These are phyloP conservation scores for Talaromyces sp. DNA, from an alignment of 2,329 filamentous ascomycete genomes.

Conservation along the genomic window DNA sequence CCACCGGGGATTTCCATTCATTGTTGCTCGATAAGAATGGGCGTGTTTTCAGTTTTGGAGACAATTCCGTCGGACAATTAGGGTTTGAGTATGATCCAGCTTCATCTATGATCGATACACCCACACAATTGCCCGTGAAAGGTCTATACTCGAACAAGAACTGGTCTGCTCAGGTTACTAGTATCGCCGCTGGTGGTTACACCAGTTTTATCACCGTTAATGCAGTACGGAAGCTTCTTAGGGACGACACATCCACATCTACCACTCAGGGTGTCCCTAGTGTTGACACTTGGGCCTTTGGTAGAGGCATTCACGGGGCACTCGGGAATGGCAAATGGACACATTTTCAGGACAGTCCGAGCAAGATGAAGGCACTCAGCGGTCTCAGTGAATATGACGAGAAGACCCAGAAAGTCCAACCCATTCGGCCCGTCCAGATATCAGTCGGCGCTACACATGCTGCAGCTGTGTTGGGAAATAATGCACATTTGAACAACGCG, in stretches of 20 bases:
- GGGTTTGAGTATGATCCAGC: constrained; percentile 71
- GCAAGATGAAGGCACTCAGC: constrained; percentile 79
- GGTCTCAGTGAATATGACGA: constrained; percentile 88
- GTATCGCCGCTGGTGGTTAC: constrained; percentile 77
- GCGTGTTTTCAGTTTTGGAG: constrained; percentile 80
- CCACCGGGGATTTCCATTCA: constrained; percentile 84
- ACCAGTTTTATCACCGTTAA: constrained; percentile 89
- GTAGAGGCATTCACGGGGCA: constrained; percentile 77
- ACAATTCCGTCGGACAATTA: constrained; percentile 87
- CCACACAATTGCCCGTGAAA: constrained; percentile 67
- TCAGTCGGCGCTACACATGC: constrained; percentile 78
- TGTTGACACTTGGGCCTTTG: constrained; percentile 82
- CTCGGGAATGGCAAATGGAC: constrained; percentile 88
- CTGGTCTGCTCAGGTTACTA: constrained; percentile 66
- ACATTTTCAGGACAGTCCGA: constrained; percentile 73
- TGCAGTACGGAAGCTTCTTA: constrained; percentile 58
- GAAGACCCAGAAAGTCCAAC: constrained; percentile 61
- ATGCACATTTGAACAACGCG: constrained; percentile 63
- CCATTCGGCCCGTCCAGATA: constrained; percentile 73
- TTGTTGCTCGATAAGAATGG: constrained; percentile 73
- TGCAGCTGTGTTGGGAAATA: constrained; percentile 79
- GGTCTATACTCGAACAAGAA: constrained; percentile 69
- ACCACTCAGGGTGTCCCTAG: constrained; percentile 64
- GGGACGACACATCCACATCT: constrained; percentile 45
- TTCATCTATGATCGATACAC: constrained; percentile 63